These are phyloP conservation scores for Colletotrichum navitas DNA, from an alignment of 2,329 filamentous ascomycete genomes.

Conservation along the genomic window DNA sequence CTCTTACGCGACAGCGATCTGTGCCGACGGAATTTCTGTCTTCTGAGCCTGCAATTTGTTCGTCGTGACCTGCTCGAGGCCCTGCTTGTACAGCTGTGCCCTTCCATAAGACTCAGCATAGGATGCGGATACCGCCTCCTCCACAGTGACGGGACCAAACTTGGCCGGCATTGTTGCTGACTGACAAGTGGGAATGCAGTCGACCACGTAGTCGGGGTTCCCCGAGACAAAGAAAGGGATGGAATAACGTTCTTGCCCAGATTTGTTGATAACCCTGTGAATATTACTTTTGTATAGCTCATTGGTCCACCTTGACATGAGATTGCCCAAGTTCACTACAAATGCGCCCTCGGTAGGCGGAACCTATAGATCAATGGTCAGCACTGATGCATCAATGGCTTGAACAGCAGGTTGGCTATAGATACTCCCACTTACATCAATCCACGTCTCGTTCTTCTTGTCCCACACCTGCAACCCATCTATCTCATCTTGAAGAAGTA, in stretches of 20 bases:
- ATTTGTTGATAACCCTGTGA: constrained; percentile 68
- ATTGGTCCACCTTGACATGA: constrained; percentile 64
- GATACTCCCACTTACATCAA: constrained; percentile 47
- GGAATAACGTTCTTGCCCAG: constrained; percentile 64
- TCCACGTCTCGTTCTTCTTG: constrained; percentile 57
- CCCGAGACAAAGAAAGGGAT: constrained; percentile 70
- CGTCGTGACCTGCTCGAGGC: constrained; percentile 43
- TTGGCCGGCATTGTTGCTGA: constrained; percentile 45
- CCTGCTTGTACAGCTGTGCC: constrained; percentile 51
- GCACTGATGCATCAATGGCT: not conserved
- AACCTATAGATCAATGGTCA: constrained; percentile 48
- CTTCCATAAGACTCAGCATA: constrained; percentile 52
- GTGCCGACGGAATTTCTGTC: constrained; percentile 9
- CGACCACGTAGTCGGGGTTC: constrained; percentile 59
- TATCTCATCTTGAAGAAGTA: constrained; percentile 65
- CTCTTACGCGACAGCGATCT: constrained; percentile 26
- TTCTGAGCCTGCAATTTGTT: constrained; percentile 13
- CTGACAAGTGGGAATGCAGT: constrained; percentile 51
- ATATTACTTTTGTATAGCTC: constrained; percentile 65
- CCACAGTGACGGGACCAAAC: constrained; percentile 50
- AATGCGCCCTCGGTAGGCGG: constrained; percentile 59
- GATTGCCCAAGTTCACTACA: constrained; percentile 65
- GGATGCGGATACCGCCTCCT: constrained; percentile 49
- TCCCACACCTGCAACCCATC: constrained; percentile 66
- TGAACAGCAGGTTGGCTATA: not conserved